Base-by-base conservation (phyloP, 306 rosid species). In the Phaseolus lunatus region DNA sequence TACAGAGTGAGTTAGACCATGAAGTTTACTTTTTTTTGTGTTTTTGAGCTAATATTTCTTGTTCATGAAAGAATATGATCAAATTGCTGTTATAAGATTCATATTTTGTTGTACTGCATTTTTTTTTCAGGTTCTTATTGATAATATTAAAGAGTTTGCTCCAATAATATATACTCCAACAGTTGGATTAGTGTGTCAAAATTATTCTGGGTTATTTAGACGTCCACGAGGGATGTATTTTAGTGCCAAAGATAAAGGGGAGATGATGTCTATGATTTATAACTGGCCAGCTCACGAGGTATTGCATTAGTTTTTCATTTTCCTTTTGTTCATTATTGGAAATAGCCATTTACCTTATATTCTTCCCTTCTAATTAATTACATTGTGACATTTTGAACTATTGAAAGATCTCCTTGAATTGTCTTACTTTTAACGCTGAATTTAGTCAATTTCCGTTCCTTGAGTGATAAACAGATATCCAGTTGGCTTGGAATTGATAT, bases 141-240 rank as follows among this genome's bases (percentile, higher is more conserved):
- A 96, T 59, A 92, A 96, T 87, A 96, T 96, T 64, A 75, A 84
- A 84, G 92, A 92, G 88, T 96, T 96, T 61, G 97, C 99, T 78
- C 99, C 99, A 5, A 56, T 96, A 80, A 96, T 96, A 81, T 96
- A 96, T 85, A 96, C 99, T 53, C 99, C 99, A 2, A 96, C 99
- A 5, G 99, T 96, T 35, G 99, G 99, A 73, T 84, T 92, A 67
- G 99, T 96, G 12, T 92, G 99, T 76, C 98, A 96, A 81, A 96
- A 96, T 73, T 96, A 96, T 89, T 96, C 98, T 0, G 99, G 99
- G 33, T 86, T 96, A 61, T 96, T 89, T 78, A 89, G 99, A 86
- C 96, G 99, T 52, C 98, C 99, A 0, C 99, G 99, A 3, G 99
- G 99, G 63, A 96, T 96, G 99, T 96, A 96, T 85, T 96, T 96